phyloP scores from a whole-genome alignment of 2,329 filamentous ascomycete species.

The Kalmusia sp. region DNA sequence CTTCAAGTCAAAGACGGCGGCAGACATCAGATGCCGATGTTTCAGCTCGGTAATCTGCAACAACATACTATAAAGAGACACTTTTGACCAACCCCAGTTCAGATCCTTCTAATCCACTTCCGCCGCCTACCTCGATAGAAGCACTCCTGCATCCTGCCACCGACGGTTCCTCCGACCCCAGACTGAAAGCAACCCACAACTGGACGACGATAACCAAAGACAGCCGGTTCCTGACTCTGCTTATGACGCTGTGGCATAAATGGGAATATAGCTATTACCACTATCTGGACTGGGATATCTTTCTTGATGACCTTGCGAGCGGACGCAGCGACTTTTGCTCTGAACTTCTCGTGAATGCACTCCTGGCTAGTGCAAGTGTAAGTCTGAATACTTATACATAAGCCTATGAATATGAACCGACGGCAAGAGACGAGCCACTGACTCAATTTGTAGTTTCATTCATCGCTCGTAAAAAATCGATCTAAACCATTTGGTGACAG shows the following conservation, averaged over 20 bases:
- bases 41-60: constrained; percentile 33
- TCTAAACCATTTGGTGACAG: constrained; percentile 34
- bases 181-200: constrained; percentile 22
- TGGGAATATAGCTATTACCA: constrained; percentile 38
- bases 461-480: constrained; percentile 32
- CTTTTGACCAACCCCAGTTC: constrained; percentile 41
- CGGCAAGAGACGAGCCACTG: constrained; percentile 3
- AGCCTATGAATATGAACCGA: background rate
- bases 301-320: constrained; percentile 36
- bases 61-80: constrained; percentile 7
- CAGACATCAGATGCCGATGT: constrained; percentile 32
- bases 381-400: constrained; percentile 13
- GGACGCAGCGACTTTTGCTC: constrained; percentile 37
- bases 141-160: constrained; percentile 22
- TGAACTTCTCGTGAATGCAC: constrained; percentile 35
- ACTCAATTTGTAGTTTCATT: constrained; percentile 29
- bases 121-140: constrained; percentile 28
- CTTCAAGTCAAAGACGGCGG: constrained; percentile 31
- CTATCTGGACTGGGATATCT: constrained; percentile 38
- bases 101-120: constrained; percentile 27
- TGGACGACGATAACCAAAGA: constrained; percentile 36
- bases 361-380: constrained; percentile 40
- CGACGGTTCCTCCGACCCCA: constrained; percentile 19
- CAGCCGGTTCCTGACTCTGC: constrained; percentile 23
- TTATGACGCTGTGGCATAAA: constrained; percentile 34